phyloP scores from a whole-genome alignment of 805 yeast genomes.

The Starmerella sirachaensis region DNA sequence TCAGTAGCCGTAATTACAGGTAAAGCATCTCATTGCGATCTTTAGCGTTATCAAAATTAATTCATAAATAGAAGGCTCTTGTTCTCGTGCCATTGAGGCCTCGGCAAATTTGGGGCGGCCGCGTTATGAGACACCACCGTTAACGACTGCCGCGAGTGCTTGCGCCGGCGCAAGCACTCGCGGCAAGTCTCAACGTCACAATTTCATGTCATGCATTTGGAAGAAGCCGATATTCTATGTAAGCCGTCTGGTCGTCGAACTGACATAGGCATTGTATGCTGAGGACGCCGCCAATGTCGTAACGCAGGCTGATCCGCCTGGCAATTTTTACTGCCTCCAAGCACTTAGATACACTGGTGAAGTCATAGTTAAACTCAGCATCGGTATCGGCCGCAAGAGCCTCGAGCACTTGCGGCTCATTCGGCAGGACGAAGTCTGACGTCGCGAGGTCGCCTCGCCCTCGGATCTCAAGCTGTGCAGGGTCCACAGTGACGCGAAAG shows the following conservation, averaged over 20 bases:
- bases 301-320: slow-evolving; percentile 41
- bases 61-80: no score
- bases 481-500: slow-evolving; percentile 8
- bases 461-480: slow-evolving; percentile 41
- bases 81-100: no score
- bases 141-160: no score
- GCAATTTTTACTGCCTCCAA: slow-evolving; percentile 40
- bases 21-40: no score
- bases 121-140: no score
- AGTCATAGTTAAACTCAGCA: slow-evolving; percentile 34
- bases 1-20: no score
- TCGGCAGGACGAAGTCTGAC: slow-evolving; percentile 55
- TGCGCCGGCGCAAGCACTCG: no score
- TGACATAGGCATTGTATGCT: slow-evolving; percentile 37
- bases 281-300: slow-evolving; percentile 40
- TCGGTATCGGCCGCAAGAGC: slow-evolving; percentile 34
- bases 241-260: slow-evolving; percentile 23
- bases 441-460: slow-evolving; percentile 66
- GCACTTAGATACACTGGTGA: slow-evolving; percentile 37
- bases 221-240: slow-evolving; percentile 25
- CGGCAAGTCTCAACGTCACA: no score
- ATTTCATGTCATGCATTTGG: slow-evolving; percentile 9
- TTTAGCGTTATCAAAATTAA: no score
- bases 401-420: slow-evolving; percentile 49
- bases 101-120: no score